Conservation (phyloP, 1,284 basidiomycete genomes). For the Cryptococcus wingfieldii region DNA sequence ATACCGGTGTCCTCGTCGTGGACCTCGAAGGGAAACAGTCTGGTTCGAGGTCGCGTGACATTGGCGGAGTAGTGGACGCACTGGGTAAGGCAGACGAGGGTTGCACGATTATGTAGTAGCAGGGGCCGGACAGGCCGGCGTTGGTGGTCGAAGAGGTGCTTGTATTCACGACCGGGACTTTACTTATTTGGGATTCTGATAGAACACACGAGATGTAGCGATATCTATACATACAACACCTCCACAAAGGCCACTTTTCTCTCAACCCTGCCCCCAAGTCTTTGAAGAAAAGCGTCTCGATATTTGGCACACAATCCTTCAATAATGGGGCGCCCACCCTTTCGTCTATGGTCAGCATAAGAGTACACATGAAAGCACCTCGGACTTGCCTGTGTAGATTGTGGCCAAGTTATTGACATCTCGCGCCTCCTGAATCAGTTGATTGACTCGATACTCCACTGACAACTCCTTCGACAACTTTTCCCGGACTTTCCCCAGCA, state of each 20-base stretch:
- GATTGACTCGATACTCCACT: constrained; percentile 89
- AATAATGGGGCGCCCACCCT: no score
- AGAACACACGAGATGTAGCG: no score
- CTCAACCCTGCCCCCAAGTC: no score
- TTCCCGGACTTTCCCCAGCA: constrained; percentile 67
- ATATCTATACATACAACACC: no score
- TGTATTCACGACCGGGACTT: neutral
- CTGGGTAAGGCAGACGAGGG: constrained; percentile 57
- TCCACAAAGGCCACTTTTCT: no score
- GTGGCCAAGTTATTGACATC: constrained; percentile 69
- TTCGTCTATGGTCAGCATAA: no score
- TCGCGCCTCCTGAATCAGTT: constrained; percentile 84
- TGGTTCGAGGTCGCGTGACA: constrained; percentile 49
- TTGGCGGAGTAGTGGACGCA: constrained; percentile 57
- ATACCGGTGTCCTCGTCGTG: constrained; percentile 81
- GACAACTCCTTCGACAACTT: constrained; percentile 82
- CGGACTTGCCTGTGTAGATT: constrained; percentile 63
- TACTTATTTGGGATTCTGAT: neutral
- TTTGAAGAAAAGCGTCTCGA: no score
- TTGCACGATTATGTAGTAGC: constrained; percentile 66
- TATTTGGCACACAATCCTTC: no score
- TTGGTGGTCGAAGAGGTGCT: neutral
- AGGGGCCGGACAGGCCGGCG: neutral
- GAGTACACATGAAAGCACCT: no score
- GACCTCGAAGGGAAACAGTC: constrained; percentile 57